These are phyloP conservation scores for Racocetra persica DNA, from an alignment of 371 early-diverging fungal genomes.

Conservation along the genomic window DNA sequence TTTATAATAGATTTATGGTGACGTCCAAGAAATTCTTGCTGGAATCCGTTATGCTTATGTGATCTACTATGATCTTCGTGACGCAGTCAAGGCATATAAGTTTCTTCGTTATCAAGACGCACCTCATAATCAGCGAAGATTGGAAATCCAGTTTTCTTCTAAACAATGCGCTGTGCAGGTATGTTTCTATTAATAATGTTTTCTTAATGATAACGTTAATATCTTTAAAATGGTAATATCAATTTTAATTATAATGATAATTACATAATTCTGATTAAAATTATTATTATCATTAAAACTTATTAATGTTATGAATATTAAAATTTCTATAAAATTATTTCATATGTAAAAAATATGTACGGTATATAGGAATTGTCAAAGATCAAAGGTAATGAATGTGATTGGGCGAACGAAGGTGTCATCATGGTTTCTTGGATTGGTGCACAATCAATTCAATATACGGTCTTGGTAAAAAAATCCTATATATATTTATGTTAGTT, in stretches of 20 bases:
- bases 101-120: not conserved
- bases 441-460: not conserved
- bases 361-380: constrained; percentile 9
- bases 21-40: constrained; percentile 17
- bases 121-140: not conserved
- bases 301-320: too few relatives aligned
- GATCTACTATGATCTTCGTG: constrained; percentile 35
- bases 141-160: constrained; percentile 1
- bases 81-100: constrained; percentile 16
- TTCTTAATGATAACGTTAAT: too few relatives aligned
- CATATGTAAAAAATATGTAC: too few relatives aligned
- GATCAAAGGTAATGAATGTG: not conserved
- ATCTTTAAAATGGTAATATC: too few relatives aligned
- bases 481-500: not conserved
- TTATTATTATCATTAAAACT: not conserved
- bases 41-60: constrained; percentile 9
- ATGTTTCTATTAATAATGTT: too few relatives aligned
- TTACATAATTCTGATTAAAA: too few relatives aligned
- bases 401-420: constrained; percentile 29
- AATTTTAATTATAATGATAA: too few relatives aligned
- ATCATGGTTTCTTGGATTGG: not conserved
- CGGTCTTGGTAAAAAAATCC: not conserved
- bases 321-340: too few relatives aligned
- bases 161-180: not conserved
- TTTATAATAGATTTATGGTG: constrained; percentile 23